phyloP scores from a whole-genome alignment of 2,329 filamentous ascomycete species.

The Sphaerulina populicola region DNA sequence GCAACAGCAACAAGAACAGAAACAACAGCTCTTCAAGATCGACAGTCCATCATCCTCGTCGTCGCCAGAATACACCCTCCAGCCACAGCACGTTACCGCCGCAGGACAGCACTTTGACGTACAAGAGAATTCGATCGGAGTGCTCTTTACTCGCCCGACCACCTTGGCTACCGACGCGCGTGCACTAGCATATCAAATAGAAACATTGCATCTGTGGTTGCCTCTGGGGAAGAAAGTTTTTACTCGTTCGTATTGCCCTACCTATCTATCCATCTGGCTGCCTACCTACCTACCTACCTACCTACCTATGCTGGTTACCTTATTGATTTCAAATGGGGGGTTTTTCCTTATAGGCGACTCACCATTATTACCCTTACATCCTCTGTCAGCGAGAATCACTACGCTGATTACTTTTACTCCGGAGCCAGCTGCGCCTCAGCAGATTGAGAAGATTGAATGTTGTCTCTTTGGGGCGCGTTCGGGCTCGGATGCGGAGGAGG shows the following conservation, averaged over 20 bases:
- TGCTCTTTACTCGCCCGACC: conserved; percentile 22
- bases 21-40: background rate
- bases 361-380: conserved; percentile 25
- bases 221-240: conserved; percentile 25
- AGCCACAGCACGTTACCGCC: background rate
- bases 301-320: background rate
- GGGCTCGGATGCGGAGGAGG: background rate
- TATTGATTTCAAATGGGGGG: background rate
- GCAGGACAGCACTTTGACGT: conserved; percentile 19
- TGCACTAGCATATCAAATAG: conserved; percentile 10
- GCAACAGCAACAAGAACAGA: too few species aligned
- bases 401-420: conserved; percentile 25
- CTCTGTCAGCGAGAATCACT: conserved; percentile 26
- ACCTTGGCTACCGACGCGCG: background rate
- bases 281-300: background rate
- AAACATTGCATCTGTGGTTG: conserved; percentile 28
- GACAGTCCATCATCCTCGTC: too few species aligned
- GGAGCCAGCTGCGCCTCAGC: conserved; percentile 18
- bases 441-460: conserved; percentile 22
- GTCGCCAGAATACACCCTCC: background rate
- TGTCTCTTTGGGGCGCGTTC: conserved; percentile 11
- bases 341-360: conserved; percentile 20
- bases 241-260: conserved; percentile 22
- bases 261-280: background rate
- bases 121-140: conserved; percentile 26